Base-by-base conservation (phyloP, 2,329 filamentous ascomycete genomes). In the Microdochium bolleyi region DNA sequence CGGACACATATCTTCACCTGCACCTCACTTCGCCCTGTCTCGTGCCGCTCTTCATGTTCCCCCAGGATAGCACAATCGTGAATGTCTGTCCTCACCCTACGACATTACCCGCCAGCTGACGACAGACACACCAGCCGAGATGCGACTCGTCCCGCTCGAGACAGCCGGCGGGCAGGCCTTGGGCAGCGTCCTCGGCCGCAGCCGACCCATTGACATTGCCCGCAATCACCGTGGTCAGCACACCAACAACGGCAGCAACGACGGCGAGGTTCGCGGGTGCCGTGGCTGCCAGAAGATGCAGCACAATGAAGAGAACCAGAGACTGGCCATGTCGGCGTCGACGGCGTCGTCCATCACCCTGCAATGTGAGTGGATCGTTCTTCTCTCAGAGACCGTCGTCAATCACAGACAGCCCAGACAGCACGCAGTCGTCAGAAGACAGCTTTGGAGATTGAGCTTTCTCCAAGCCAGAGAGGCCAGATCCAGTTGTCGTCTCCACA, bases 281-380 rank as follows among this genome's bases (percentile, higher is more conserved):
- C 48, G 46, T 44, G 58, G 59, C 10, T 65, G 62, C 41, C 57
- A 57, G 48, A 60, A 61, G 52, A 63, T 63, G 27, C 55, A 60
- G 9, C 58, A 60, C 19, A 59, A 62, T 37, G 59, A 63, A n/a
- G 27, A 14, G 21, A 37, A 3, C 22, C 21, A 34, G n/a, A 24
- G 16, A 27, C 22, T 34, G 19, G 25, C 32, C n/a, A 24, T 30
- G 32, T 34, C 34, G 4, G 27, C 24, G n/a, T 34, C 34, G 19
- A 25, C 22, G 7, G 19, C n/a, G 14, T 46, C 41, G 3, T 21
- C 41, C 5, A 19, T 5, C 41, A 46, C 16, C 19, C 16, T 11
- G 41, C 41, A 22, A 13, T 11, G 41, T 46, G 13, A 46, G 41
- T 19, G 37, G 19, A 19, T 30, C 27, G n/a, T n/a, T 41, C 37